Percentiles rank a stretch among this genome's conserved stretches.
Conservation (phyloP, 1,139 yeast genomes). For the Protomyces lactucae-debilis region DNA sequence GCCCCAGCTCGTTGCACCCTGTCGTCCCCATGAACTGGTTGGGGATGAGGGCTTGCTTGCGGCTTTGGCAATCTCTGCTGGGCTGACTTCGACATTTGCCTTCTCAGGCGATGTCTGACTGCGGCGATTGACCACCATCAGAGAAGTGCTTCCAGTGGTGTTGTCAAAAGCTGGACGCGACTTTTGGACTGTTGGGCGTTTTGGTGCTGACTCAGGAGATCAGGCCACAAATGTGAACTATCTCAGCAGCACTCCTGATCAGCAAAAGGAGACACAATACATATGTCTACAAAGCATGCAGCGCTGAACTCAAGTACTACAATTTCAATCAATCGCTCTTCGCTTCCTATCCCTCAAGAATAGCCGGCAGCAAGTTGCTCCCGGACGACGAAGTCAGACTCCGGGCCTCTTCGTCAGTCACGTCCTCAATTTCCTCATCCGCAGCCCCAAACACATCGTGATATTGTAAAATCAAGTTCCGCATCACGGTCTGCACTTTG, state of each 20-base stretch:
- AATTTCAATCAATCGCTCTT: background rate
- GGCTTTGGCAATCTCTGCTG: background rate
- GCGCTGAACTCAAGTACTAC: background rate
- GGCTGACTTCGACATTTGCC: background rate
- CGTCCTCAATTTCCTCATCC: background rate
- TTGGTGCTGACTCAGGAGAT: too few species aligned
- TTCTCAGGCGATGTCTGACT: background rate
- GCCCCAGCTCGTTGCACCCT: slow-evolving; percentile 20
- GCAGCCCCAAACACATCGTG: slow-evolving; percentile 21
- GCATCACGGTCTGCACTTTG: slow-evolving; percentile 22
- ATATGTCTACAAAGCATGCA: too few species aligned
- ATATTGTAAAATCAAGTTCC: slow-evolving; percentile 25
- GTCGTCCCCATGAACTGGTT: slow-evolving; percentile 13
- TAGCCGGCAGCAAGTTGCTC: background rate
- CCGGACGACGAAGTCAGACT: background rate
- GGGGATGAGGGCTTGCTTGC: background rate
- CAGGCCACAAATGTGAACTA: too few species aligned
- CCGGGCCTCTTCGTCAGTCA: background rate
- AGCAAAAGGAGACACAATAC: too few species aligned
- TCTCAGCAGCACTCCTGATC: too few species aligned
- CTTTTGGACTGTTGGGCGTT: background rate
- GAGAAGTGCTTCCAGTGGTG: background rate
- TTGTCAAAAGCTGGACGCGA: background rate
- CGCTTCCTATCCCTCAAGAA: background rate
- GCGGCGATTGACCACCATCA: background rate